A percentile compares a stretch with the other conserved stretches of the same genome.
These are phyloP conservation scores for Penicillium cataractarum DNA, from an alignment of 495 filamentous ascomycete species.

Conservation along the genomic window DNA sequence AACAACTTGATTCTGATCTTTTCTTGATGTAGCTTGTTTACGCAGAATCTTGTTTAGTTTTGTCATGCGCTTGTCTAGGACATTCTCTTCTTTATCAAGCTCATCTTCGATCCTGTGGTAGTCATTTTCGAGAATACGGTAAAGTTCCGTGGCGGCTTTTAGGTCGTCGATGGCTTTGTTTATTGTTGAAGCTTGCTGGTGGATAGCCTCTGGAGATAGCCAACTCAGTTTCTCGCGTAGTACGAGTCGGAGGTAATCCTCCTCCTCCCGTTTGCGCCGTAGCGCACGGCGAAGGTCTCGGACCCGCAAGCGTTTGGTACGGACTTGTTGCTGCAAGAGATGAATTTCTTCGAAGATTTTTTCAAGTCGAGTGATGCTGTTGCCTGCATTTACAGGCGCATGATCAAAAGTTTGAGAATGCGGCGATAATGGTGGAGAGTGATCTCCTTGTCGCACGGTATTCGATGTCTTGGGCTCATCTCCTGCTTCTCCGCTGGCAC, in stretches of 20 bases:
- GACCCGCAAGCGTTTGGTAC: conserved; percentile 18
- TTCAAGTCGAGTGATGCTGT: conserved; percentile 1
- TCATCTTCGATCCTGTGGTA: conserved; percentile 33
- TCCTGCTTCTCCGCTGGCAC: neutral
- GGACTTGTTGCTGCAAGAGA: conserved; percentile 19
- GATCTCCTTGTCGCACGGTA: neutral
- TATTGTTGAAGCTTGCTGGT: neutral
- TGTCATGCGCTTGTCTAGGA: conserved; percentile 25
- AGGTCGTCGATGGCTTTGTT: conserved; percentile 17
- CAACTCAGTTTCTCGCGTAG: conserved; percentile 25
- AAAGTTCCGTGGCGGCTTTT: conserved; percentile 19
- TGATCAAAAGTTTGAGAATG: neutral
- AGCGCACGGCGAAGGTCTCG: conserved; percentile 24
- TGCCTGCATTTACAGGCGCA: neutral
- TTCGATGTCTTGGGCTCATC: neutral
- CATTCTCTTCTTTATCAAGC: conserved; percentile 31
- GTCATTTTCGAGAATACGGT: conserved; percentile 28
- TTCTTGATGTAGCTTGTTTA: neutral
- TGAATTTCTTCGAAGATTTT: conserved; percentile 12
- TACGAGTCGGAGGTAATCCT: conserved; percentile 13
- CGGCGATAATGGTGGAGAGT: neutral
- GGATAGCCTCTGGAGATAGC: conserved; percentile 10
- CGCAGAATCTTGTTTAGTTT: conserved; percentile 12
- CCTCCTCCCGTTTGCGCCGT: conserved; percentile 22
- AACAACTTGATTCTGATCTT: neutral